These are phyloP conservation scores for Syzygium aqueum DNA, from an alignment of 345 rosid species.

Conservation along the genomic window DNA sequence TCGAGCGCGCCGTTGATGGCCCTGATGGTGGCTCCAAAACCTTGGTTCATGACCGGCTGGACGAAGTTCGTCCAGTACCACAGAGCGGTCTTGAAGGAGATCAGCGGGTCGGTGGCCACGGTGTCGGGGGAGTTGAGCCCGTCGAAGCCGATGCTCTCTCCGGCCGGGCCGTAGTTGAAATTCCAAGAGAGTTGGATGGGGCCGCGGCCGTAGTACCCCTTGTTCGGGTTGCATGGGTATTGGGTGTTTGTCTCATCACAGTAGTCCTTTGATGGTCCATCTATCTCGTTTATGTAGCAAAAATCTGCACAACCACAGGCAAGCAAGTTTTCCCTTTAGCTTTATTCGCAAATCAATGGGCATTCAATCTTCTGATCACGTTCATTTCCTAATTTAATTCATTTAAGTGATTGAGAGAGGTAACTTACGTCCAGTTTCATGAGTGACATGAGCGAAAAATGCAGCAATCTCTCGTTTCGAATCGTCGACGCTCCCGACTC, in stretches of 20 bases:
- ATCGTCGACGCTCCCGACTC: constrained; percentile 13
- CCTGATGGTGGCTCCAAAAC: constrained; percentile 60
- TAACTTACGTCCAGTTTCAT: constrained; percentile 37
- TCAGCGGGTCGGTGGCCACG: constrained; percentile 39
- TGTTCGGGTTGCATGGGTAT: constrained; percentile 43
- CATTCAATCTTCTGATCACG: neutral
- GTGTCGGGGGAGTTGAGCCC: constrained; percentile 51
- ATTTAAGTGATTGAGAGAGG: neutral
- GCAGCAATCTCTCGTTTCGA: constrained; percentile 49
- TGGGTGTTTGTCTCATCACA: constrained; percentile 30
- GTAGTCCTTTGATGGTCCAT: constrained; percentile 31
- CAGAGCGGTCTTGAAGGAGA: constrained; percentile 55
- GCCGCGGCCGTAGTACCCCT: constrained; percentile 57
- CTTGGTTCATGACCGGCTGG: constrained; percentile 39
- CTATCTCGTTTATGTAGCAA: constrained; percentile 49
- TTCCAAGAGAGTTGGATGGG: constrained; percentile 65
- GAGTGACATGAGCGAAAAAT: constrained; percentile 38
- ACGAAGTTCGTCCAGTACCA: constrained; percentile 67
- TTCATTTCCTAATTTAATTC: neutral
- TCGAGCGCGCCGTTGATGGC: constrained; percentile 54
- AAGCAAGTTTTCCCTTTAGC: neutral
- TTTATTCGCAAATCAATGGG: neutral
- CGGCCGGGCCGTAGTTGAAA: constrained; percentile 56
- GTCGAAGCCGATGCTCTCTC: constrained; percentile 36
- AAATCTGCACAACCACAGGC: constrained; percentile 20